Evolutionary conservation across 352 stramenopile genomes (phyloP).

Genomic region (Phytophthora aleatoria): DNA sequence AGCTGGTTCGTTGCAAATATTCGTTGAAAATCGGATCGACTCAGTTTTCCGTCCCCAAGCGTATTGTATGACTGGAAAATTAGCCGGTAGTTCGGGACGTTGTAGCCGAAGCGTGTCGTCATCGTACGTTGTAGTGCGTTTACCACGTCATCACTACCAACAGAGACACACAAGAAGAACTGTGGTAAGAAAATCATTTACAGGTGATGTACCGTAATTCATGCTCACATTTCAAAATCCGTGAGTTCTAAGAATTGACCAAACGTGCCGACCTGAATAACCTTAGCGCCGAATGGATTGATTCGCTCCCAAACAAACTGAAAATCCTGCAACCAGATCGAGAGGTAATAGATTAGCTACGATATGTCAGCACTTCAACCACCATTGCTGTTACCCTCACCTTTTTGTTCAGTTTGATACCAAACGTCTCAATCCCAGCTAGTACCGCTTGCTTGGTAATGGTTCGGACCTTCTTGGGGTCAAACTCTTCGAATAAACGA

Average conservation of each 20-base stretch:
- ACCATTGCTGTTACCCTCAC: constrained; percentile 25
- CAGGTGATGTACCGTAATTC: background rate
- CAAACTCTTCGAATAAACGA: constrained; percentile 79
- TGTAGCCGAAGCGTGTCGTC: constrained; percentile 64
- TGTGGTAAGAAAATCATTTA: background rate
- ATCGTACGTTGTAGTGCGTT: constrained; percentile 68
- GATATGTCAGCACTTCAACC: background rate
- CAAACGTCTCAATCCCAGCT: constrained; percentile 64
- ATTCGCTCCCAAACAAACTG: constrained; percentile 72
- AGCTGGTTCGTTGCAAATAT: constrained; percentile 72
- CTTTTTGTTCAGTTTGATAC: constrained; percentile 81
- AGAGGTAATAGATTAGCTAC: background rate
- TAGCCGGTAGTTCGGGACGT: constrained; percentile 70
- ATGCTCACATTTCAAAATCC: constrained; percentile 70
- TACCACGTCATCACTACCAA: constrained; percentile 64
- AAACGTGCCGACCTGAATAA: constrained; percentile 62
- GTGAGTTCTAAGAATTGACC: constrained; percentile 75
- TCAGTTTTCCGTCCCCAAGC: constrained; percentile 67
- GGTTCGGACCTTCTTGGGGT: constrained; percentile 62
- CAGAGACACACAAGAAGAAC: background rate
- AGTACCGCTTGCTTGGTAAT: constrained; percentile 55
- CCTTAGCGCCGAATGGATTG: constrained; percentile 59
- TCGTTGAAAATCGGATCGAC: constrained; percentile 72
- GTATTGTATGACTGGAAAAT: constrained; percentile 84
- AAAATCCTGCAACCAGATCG: constrained; percentile 48